A percentile compares a stretch with the other conserved stretches of the same genome.
These are phyloP conservation scores for Pontederia crassipes DNA, from an alignment of 176 grass and related monocot species.

Conservation along the genomic window DNA sequence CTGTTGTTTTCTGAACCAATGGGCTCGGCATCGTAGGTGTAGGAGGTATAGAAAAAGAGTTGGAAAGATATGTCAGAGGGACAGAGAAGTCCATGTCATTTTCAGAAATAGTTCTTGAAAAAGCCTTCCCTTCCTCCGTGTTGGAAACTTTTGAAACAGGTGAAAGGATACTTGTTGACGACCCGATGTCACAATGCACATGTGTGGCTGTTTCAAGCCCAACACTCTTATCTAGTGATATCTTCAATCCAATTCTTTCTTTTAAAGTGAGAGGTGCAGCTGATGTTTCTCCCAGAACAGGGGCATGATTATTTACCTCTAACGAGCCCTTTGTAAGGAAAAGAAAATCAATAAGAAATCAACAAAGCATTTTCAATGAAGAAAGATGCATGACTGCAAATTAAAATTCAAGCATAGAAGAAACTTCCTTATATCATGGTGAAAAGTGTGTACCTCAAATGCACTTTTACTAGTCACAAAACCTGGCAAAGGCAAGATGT, in stretches of 20 bases:
- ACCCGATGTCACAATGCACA: slow-evolving; percentile 12
- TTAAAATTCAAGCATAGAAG: too few species aligned
- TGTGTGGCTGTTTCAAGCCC: background rate
- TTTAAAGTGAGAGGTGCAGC: background rate
- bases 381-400: too few species aligned
- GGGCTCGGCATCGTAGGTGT: slow-evolving; percentile 7
- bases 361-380: too few species aligned
- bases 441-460: too few species aligned
- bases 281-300: too few species aligned
- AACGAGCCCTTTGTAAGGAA: too few species aligned
- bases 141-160: slow-evolving; percentile 27
- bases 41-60: slow-evolving; percentile 10
- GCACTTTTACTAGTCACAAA: too few species aligned
- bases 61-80: slow-evolving; percentile 18
- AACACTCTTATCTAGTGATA: background rate
- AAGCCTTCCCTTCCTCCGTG: slow-evolving; percentile 24
- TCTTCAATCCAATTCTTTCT: slow-evolving; percentile 6
- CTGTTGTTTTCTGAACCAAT: slow-evolving; percentile 9
- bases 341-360: too few species aligned
- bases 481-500: too few species aligned
- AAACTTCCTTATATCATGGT: too few species aligned
- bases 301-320: too few species aligned
- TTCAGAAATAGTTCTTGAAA: slow-evolving; percentile 9
- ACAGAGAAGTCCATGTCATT: slow-evolving; percentile 31
- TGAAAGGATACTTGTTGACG: slow-evolving; percentile 11